Base-by-base conservation (phyloP, 139 green algal genomes). In the Bryopsis sp. region DNA sequence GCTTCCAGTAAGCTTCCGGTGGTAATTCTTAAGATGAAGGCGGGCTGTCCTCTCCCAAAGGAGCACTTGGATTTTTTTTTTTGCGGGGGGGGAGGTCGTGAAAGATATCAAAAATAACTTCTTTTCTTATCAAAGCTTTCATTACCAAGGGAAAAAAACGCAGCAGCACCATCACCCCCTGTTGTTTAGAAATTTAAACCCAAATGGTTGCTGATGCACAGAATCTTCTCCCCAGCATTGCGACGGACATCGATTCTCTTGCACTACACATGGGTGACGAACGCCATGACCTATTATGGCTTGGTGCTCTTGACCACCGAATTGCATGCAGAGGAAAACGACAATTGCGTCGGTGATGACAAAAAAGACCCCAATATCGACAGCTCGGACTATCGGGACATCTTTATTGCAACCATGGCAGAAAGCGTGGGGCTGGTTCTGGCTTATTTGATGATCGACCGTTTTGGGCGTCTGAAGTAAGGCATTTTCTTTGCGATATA, bases 211-310 rank as follows among this genome's bases (percentile, higher is more conserved):
- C 11, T 28, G 24, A 8, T 32, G 7, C 39, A 5, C 26, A 69
- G 35, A 11, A 35, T 69, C 7, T 33, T 69, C 3, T 50, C 39
- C 5, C 26, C 8, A 57, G 35, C 62, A 3, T 35, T 69, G 62
- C 48, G 22, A 5, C 6, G 7, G 6, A 28, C 82, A 0, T 88
- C 83, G 6, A 39, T 82, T 34, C 37, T 95, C 36, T 73, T 95
- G 35, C 81, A 79, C 64, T 68, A 82, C 48, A 81, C 90, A 1
- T 94, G 88, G 74, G 85, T 83, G 31, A 70, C 69, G 28, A 83
- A 83, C 39, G 84, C 86, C 0, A 73, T 92, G 47, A 76, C 69
- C 1, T 91, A 91, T 72, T 94, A 95, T 60, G 88, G 88, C 11
- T 33, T 91, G 15, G 88, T 95, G 29, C 72, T 93, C 31, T 75